These are phyloP conservation scores for Glycyrrhiza uralensis DNA, from an alignment of 306 rosid genomes.

Conservation along the genomic window DNA sequence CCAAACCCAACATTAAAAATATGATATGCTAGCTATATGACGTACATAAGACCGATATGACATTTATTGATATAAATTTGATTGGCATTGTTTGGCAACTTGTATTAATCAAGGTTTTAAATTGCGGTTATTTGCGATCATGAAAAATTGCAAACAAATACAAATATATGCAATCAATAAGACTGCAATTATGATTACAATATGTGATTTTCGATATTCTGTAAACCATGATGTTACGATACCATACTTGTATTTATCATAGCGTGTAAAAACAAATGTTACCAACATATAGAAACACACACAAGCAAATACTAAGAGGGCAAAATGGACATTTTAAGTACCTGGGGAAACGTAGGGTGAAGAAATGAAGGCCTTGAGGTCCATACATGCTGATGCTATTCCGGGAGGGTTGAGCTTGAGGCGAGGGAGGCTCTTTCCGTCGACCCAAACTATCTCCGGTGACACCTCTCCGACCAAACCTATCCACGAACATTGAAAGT, in stretches of 20 bases:
- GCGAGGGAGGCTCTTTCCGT: slow-evolving; percentile 50
- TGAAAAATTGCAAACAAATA: too few relatives aligned
- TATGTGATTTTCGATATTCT: too few relatives aligned
- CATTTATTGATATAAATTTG: neutral
- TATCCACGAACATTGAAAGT: slow-evolving; percentile 32
- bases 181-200: too few relatives aligned
- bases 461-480: slow-evolving; percentile 47
- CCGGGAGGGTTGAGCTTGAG: slow-evolving; percentile 48
- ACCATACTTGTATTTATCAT: too few relatives aligned
- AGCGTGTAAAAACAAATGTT: too few relatives aligned
- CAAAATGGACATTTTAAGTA: slow-evolving; percentile 19
- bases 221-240: too few relatives aligned
- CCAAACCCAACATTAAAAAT: neutral
- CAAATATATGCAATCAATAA: too few relatives aligned
- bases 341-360: slow-evolving; percentile 71
- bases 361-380: slow-evolving; percentile 41
- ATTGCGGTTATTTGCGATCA: too few relatives aligned
- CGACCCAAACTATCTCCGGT: slow-evolving; percentile 51
- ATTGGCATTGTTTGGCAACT: too few relatives aligned
- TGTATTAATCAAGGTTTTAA: too few relatives aligned
- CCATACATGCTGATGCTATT: neutral
- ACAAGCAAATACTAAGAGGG: neutral
- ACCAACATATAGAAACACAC: too few relatives aligned
- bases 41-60: neutral
- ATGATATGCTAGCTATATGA: neutral